These are phyloP conservation scores for Emiliania huxleyi DNA, from an alignment of 78 protist species.

Conservation along the genomic window DNA sequence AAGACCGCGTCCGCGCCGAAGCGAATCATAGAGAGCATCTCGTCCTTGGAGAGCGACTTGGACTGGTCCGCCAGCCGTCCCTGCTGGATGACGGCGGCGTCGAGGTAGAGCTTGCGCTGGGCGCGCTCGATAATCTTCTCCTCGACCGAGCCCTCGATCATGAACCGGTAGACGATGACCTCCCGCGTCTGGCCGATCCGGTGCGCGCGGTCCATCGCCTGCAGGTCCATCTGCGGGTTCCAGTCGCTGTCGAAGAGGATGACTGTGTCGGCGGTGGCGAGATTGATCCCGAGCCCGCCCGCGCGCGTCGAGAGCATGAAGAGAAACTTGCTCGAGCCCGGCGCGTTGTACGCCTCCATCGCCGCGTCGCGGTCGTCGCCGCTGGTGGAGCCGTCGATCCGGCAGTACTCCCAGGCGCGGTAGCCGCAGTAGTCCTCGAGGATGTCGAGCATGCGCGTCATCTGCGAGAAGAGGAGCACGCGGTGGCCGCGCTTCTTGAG, in stretches of 20 bases:
- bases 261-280: slow-evolving; percentile 63
- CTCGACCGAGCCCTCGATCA: slow-evolving; percentile 82
- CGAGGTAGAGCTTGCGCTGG: slow-evolving; percentile 89
- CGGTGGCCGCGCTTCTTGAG: slow-evolving; percentile 76
- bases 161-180: slow-evolving; percentile 80
- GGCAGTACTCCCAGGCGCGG: slow-evolving; percentile 35
- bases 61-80: background rate
- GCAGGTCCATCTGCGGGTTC: slow-evolving; percentile 91
- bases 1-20: slow-evolving; percentile 12
- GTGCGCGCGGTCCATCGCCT: slow-evolving; percentile 60
- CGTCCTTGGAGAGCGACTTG: background rate
- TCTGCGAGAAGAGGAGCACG: slow-evolving; percentile 94
- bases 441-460: slow-evolving; percentile 81
- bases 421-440: slow-evolving; percentile 77
- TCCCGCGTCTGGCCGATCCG: slow-evolving; percentile 59
- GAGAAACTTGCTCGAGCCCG: slow-evolving; percentile 26
- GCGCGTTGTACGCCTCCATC: slow-evolving; percentile 38
- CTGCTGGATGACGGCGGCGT: slow-evolving; percentile 92
- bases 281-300: slow-evolving; percentile 74
- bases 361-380: slow-evolving; percentile 70
- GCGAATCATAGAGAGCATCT: background rate
- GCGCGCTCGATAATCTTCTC: slow-evolving; percentile 94
- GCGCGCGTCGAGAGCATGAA: slow-evolving; percentile 72
- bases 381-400: slow-evolving; percentile 69
- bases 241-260: slow-evolving; percentile 69